Base-by-base conservation (phyloP, 2,329 filamentous ascomycete genomes). In the Cytospora piceicola region DNA sequence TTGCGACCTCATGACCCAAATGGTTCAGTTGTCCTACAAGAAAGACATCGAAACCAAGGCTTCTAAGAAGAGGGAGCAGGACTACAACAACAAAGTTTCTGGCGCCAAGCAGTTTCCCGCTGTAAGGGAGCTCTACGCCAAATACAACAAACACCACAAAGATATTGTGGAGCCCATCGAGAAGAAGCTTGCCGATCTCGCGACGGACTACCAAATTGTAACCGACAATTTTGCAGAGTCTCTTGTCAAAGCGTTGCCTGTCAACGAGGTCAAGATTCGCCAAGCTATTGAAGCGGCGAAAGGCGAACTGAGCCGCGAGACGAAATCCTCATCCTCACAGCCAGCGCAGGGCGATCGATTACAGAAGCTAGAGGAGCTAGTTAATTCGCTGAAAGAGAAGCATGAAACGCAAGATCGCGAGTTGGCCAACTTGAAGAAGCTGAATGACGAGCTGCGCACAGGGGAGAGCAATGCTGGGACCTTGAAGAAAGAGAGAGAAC, bases 261-360 rank as follows among this genome's bases (percentile, higher is more conserved):
- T 66, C 32, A 42, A 36, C 58, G 59, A 68, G 32, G 54, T 66
- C 55, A 68, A 63, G 59, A 39, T 32, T 17, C 63, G 55, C 29
- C 66, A 68, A 36, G n/a, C 61, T 15, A 22, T 67, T 42, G 63
- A 67, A 12, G 29, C 6, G 6, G 53, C 34, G 36, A 68, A 66
- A 39, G 42, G 12, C 17, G 66, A 61, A 11, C 12, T 49, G 39
- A 58, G 12, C 7, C 46, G 24, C 2, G 32, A 14, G 24, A 27
- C 7, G 34, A 24, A 20, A 8, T 36, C 54, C 8, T 20, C 58
- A 8, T 36, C 54, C 8, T 20, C 58, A 15, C 58, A 42, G 6
- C 24, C 58, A 14, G 36, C 54, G 39, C 49, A 52, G 17, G 53
- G 49, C n/a, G 58, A 52, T 34, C 63, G 55, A 14, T 17, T 61